Conservation (phyloP, 306 rosid species). For the apple (Malus domestica) region DNA sequence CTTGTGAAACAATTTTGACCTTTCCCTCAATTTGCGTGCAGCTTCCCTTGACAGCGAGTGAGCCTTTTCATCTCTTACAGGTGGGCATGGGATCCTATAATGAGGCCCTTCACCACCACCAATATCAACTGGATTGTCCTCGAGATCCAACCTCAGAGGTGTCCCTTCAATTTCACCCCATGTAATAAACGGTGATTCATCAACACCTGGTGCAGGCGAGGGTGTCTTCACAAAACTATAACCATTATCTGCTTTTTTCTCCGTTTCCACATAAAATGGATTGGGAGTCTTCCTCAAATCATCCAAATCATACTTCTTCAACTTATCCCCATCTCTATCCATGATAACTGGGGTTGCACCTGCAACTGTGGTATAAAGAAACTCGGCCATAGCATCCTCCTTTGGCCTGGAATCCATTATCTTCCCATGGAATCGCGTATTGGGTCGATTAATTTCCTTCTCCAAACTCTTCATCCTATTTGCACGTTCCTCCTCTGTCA, state of each 20-base stretch:
- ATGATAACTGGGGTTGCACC: slow-evolving; percentile 66
- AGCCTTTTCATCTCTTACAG: slow-evolving; percentile 81
- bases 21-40: slow-evolving; percentile 74
- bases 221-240: slow-evolving; percentile 84
- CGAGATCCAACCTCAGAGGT: slow-evolving; percentile 78
- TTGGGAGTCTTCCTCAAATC: slow-evolving; percentile 90
- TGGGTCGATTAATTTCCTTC: slow-evolving; percentile 58
- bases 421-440: slow-evolving; percentile 80
- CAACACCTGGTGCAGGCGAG: slow-evolving; percentile 88
- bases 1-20: slow-evolving; percentile 75
- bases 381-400: slow-evolving; percentile 68
- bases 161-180: slow-evolving; percentile 99
- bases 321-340: slow-evolving; percentile 63
- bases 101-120: slow-evolving; percentile 92
- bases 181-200: slow-evolving; percentile 83
- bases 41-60: slow-evolving; percentile 90
- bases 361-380: slow-evolving; percentile 67
- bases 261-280: slow-evolving; percentile 71
- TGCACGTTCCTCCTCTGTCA: slow-evolving; percentile 75
- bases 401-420: slow-evolving; percentile 64
- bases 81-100: slow-evolving; percentile 64
- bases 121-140: slow-evolving; percentile 79
- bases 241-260: slow-evolving; percentile 75
- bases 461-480: slow-evolving; percentile 65
- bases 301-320: slow-evolving; percentile 92